Base-by-base conservation (phyloP, 2,329 filamentous ascomycete species). In the Chaetomiaceae sp. region DNA sequence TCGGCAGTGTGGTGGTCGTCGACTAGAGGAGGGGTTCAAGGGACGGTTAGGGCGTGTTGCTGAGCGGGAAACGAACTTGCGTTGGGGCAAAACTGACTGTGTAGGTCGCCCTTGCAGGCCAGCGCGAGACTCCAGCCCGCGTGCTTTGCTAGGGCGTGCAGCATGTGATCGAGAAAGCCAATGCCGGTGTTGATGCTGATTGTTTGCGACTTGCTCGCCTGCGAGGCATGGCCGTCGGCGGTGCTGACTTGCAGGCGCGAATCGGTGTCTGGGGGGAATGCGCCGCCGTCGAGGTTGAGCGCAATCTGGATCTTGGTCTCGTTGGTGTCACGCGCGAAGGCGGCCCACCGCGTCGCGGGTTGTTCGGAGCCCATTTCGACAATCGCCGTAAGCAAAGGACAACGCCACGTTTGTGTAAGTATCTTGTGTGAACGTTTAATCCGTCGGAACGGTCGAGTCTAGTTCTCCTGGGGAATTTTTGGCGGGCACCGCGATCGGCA, bases 1-100 rank as follows among this genome's bases (percentile, higher is more conserved):
- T 98, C 93, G 54, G 90, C 86, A 8, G 91, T 96, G 78, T 98
- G 93, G 72, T 98, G 93, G 75, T 97, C 93, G 71, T 98, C 93
- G 66, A 98, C 89, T 91, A 51, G 48, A 34, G 36, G 38, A 29
- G 27, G 6, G 8, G 41, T 48, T 18, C 50, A 42, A n/a, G 9
- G 24, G n/a, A 33, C 27, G 17, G 35, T 20, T 22, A 27, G 14
- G 20, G 38, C 20, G 17, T 14, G 5, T n/a, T 27, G 24, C 29
- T 12, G 11, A 6, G 20, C 15, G 30, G 39, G 9, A n/a, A 24
- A 27, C 20, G 39, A 17, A 17, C 29, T n/a, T n/a, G n/a, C n/a
- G n/a, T n/a, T n/a, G n/a, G 32, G 35, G 10, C 5, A 34, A 14
- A 22, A 76, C 81, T 55, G 69, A 91, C 87, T 95, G 73, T 95